Conservation (phyloP, 805 yeast genomes). For the Dipodascopsis tothii region DNA sequence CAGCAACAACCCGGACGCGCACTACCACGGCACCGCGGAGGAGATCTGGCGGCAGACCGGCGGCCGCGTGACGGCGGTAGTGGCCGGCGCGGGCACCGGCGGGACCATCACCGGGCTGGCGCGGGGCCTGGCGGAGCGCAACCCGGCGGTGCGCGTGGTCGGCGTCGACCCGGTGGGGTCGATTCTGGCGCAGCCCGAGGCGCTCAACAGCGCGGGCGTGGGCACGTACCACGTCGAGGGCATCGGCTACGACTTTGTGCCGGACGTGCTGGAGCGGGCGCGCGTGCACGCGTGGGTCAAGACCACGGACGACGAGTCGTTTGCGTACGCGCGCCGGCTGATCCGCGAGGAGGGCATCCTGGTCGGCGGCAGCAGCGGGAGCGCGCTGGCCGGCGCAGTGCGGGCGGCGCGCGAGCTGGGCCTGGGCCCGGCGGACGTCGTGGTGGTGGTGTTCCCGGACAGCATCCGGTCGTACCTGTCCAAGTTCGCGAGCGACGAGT, state of each 20-base stretch:
- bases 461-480: slow-evolving; percentile 79
- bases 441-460: slow-evolving; percentile 81
- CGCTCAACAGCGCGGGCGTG: slow-evolving; percentile 50
- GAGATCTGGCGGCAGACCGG: slow-evolving; percentile 78
- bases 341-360: slow-evolving; percentile 79
- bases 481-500: slow-evolving; percentile 83
- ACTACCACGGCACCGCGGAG: slow-evolving; percentile 73
- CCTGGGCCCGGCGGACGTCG: slow-evolving; percentile 62
- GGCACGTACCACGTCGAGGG: slow-evolving; percentile 77
- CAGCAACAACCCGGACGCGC: slow-evolving; percentile 73
- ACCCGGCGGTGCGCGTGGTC: slow-evolving; percentile 51
- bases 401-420: slow-evolving; percentile 49
- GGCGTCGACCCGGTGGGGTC: slow-evolving; percentile 89
- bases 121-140: slow-evolving; percentile 62
- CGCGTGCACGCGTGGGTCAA: slow-evolving; percentile 74
- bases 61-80: slow-evolving; percentile 62
- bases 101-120: slow-evolving; percentile 85
- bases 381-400: slow-evolving; percentile 73
- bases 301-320: slow-evolving; percentile 75
- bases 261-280: slow-evolving; percentile 64
- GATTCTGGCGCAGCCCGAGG: slow-evolving; percentile 70
- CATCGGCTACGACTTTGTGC: slow-evolving; percentile 82
- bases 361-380: slow-evolving; percentile 86
- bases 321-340: slow-evolving; percentile 70
- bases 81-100: slow-evolving; percentile 93